Evolutionary conservation across 495 filamentous ascomycete genomes (phyloP).

Genomic region (Schizothecium vesticola): DNA sequence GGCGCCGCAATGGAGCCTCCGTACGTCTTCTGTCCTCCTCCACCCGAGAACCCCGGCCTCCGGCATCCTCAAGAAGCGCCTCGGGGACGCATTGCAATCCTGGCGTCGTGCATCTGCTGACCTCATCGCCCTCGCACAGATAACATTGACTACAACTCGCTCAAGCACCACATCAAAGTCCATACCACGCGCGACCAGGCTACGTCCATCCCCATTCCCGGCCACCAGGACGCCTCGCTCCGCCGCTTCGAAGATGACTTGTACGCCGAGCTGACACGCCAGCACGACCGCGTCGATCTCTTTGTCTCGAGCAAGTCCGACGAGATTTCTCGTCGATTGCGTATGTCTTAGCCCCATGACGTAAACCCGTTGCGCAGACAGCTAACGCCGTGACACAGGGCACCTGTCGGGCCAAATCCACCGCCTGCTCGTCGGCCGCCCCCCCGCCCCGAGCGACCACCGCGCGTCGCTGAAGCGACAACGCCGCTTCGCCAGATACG

Average conservation of each 20-base stretch:
- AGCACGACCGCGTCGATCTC: constrained; percentile 62
- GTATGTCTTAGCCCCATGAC: constrained; percentile 34
- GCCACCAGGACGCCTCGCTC: constrained; percentile 47
- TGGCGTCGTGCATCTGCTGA: constrained; percentile 3
- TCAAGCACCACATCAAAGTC: constrained; percentile 68
- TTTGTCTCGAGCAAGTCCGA: constrained; percentile 69
- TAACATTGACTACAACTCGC: constrained; percentile 72
- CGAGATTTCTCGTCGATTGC: constrained; percentile 57
- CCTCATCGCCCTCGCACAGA: constrained; percentile 24
- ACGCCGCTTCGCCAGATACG: constrained; percentile 46
- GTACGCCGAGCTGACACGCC: constrained; percentile 53
- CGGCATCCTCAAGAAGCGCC: neutral
- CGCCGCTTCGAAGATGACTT: constrained; percentile 57
- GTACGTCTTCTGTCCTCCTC: constrained; percentile 39
- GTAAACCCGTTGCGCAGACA: no score
- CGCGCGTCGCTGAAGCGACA: constrained; percentile 34
- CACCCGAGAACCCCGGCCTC: neutral
- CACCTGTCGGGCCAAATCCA: constrained; percentile 49
- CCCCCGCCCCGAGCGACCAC: constrained; percentile 22
- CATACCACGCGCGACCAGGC: constrained; percentile 58
- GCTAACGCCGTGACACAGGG: constrained; percentile 29
- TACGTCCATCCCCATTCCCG: constrained; percentile 62
- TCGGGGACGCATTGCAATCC: neutral
- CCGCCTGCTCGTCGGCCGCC: constrained; percentile 41
- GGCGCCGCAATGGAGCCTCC: constrained; percentile 84